Evolutionary conservation across 208 protist genomes (phyloP).

Genomic region (Trypanosomatidae sp.): DNA sequence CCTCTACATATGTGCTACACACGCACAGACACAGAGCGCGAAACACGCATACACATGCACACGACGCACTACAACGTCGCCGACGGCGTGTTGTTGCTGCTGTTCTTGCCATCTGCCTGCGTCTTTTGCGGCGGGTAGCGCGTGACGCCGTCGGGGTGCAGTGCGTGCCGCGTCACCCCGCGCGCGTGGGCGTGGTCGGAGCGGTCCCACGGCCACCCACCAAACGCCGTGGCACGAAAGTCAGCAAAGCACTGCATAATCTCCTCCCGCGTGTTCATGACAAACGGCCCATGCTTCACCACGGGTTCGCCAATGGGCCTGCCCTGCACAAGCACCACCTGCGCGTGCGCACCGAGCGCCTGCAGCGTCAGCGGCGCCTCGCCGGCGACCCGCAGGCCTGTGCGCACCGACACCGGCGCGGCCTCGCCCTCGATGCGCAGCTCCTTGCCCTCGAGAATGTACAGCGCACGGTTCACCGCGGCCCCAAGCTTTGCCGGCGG

Average conservation of each 20-base stretch:
- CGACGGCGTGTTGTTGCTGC: too few relatives aligned
- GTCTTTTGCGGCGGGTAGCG: too few relatives aligned
- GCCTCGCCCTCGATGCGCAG: constrained; percentile 5
- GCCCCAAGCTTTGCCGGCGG: constrained; percentile 9
- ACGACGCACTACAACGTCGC: too few relatives aligned
- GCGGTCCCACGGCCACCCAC: constrained; percentile 40
- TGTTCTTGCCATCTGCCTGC: too few relatives aligned
- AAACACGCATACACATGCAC: too few relatives aligned
- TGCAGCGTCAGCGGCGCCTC: constrained; percentile 10
- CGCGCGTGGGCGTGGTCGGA: constrained; percentile 25
- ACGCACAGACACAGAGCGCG: too few relatives aligned
- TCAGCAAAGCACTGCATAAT: constrained; percentile 78
- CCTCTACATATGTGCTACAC: too few relatives aligned
- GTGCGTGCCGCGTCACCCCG: constrained; percentile 20
- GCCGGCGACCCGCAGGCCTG: constrained; percentile 9
- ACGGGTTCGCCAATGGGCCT: constrained; percentile 75
- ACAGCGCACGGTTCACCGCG: constrained; percentile 16
- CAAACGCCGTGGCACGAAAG: constrained; percentile 41
- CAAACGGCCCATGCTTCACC: constrained; percentile 87
- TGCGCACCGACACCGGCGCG: constrained; percentile 7
- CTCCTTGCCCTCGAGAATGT: constrained; percentile 18
- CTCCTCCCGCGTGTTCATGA: constrained; percentile 90
- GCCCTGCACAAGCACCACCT: constrained; percentile 49
- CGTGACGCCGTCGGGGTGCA: constrained; percentile 8
- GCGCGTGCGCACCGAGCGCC: constrained; percentile 8